Base-by-base conservation (phyloP, 768 basidiomycete species). In the Sporobolomyces pararoseus region DNA sequence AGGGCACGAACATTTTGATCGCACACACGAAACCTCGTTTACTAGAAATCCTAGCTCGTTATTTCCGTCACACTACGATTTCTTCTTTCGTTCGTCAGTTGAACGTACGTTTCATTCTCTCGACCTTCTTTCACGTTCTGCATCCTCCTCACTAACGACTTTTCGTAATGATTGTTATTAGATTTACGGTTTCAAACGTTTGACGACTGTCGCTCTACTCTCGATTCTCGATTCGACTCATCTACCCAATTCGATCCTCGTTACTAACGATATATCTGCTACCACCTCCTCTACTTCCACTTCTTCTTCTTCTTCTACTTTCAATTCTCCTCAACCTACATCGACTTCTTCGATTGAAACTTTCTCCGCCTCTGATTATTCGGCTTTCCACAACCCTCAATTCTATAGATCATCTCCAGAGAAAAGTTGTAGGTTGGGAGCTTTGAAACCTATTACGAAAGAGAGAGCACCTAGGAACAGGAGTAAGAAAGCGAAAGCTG, bases 131-230 rank as follows among this genome's bases (percentile, higher is more conserved):
- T n/a, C n/a, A n/a, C n/a, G n/a, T n/a, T n/a, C n/a, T n/a, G n/a
- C n/a, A n/a, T n/a, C n/a, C n/a, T n/a, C n/a, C n/a, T n/a, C n/a
- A n/a, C n/a, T n/a, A n/a, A n/a, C n/a, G n/a, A n/a, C n/a, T n/a
- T n/a, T n/a, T n/a, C n/a, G n/a, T n/a, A n/a, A n/a, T n/a, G n/a
- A n/a, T n/a, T n/a, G n/a, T n/a, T n/a, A n/a, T n/a, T n/a, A 69
- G 68, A 73, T 73, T 54, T 73, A 73, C 67, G 72, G 67, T n/a
- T 73, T 73, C 72, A 65, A 61, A 39, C 72, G 72, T 46, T 54
- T 68, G 21, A 57, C 72, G 44, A 73, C 68, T 42, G 52, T 53
- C n/a, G 23, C 25, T 3, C 72, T 73, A 32, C 67, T 73, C 63
- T 44, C 44, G 46, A 53, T 69, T 46, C 67, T 73, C 67, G 71